Conservation (phyloP, 1,284 basidiomycete species). For the Cystobasidium sp. region DNA sequence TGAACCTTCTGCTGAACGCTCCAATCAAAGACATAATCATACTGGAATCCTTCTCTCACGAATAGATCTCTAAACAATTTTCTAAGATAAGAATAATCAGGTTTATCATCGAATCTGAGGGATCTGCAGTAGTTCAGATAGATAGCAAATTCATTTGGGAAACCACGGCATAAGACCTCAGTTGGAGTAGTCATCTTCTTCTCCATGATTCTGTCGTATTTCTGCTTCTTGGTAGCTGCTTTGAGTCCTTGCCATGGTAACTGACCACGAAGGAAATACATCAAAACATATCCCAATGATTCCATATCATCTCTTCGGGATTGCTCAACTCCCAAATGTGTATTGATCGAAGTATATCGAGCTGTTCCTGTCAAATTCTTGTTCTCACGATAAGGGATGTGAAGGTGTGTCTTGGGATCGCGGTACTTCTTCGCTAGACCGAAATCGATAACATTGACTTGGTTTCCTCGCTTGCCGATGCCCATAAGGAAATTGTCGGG, state of each 20-base stretch:
- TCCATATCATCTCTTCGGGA: conserved; percentile 94
- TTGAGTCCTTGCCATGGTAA: conserved; percentile 98
- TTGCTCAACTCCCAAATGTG: conserved; percentile 96
- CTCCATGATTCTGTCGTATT: conserved; percentile 99
- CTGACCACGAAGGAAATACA: conserved; percentile 97
- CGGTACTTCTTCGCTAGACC: conserved; percentile 99
- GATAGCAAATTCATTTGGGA: conserved; percentile 96
- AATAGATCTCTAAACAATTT: conserved; percentile 98
- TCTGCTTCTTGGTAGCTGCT: conserved; percentile 97
- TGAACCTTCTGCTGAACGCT: conserved; percentile 70
- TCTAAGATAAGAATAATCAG: conserved; percentile 93
- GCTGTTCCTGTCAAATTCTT: conserved; percentile 99
- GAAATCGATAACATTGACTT: conserved; percentile 99
- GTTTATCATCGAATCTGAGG: conserved; percentile 90
- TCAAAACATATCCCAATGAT: conserved; percentile 92
- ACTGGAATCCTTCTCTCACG: conserved; percentile 94
- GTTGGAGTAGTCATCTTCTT: conserved; percentile 99
- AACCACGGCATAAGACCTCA: conserved; percentile 90
- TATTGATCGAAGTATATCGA: conserved; percentile 99
- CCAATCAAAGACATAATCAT: conserved; percentile 99
- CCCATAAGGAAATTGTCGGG: conserved; percentile 99
- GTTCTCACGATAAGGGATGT: conserved; percentile 99
- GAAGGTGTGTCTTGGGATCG: conserved; percentile 98
- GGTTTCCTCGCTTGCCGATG: conserved; percentile 96
- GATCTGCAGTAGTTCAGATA: conserved; percentile 97